Evolutionary conservation across 805 yeast species (phyloP), one percentile per base, ranked within the genome.

Genomic region (Kregervanrija delftensis): DNA sequence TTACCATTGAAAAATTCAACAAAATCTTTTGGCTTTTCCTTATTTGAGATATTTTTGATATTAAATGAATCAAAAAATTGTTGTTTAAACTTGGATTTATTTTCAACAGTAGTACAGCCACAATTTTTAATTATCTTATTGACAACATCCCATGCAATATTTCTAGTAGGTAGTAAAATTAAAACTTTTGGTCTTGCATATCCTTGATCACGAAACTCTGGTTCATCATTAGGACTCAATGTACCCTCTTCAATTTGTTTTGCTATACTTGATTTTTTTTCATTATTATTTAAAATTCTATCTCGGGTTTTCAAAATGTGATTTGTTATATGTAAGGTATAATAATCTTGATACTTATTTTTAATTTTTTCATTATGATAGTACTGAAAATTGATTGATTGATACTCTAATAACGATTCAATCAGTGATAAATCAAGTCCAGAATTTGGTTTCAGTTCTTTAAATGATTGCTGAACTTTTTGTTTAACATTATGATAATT

Each of bases 161-260:
- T 76, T 57, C 96, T 75, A 0, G 96, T 87, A 11, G 99, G 98
- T 35, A 87, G 67, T 22, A 93, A 64, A 5, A 91, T 77, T 45
- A 93, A 66, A 1, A 84, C 89, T 57, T 89, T 90, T 1, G 99
- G 96, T 49, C 98, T 74, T 0, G 96, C 90, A 61, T 88, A 93
- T 30, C 99, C 98, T 63, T 93, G 98, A 61, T 93, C 99, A 45
- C 95, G 69, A 51, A 74, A 72, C 55, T 87, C 95, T 11, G 76
- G 76, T 48, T 75, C 81, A 17, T 56, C 52, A 12, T 51, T 54
- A 4, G 57, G 57, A 11, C 22, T n/a, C 3, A 45, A 8, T 33
- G 15, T 13, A 2, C 66, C 68, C 41, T 72, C 77, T 22, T 68
- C 67, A 9, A 62, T 52, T 35, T 55, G 53, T 35, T 56, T 60